These are phyloP conservation scores for Wickerhamomyces pijperi DNA, from an alignment of 805 yeast species.

Conservation along the genomic window DNA sequence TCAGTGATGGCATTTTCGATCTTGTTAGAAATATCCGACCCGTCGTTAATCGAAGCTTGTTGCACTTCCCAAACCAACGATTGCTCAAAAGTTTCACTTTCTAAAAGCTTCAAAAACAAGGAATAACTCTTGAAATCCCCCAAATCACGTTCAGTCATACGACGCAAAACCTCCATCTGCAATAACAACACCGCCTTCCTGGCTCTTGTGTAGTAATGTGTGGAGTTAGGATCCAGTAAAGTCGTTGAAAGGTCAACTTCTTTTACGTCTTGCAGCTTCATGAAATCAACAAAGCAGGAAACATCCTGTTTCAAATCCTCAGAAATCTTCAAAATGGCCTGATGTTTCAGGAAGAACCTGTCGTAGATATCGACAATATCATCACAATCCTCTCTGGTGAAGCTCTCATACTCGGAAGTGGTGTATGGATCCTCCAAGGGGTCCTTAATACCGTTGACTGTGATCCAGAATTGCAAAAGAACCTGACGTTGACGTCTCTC, in stretches of 20 bases:
- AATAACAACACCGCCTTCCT: conserved; percentile 47
- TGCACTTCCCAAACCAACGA: conserved; percentile 19
- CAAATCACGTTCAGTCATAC: conserved; percentile 42
- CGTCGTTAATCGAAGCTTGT: conserved; percentile 6
- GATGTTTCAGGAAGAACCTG: conserved; percentile 24
- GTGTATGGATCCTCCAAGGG: conserved; percentile 45
- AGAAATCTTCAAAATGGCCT: conserved; percentile 20
- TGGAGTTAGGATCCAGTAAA: no score
- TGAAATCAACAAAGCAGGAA: conserved; percentile 22
- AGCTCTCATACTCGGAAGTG: conserved; percentile 19
- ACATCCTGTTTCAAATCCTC: conserved; percentile 23
- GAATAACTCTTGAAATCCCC: conserved; percentile 53
- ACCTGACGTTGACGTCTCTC: conserved; percentile 33
- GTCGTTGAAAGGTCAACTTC: no score
- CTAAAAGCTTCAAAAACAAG: conserved; percentile 39
- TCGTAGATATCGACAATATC: conserved; percentile 42
- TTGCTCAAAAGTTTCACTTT: conserved; percentile 27
- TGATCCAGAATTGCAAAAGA: conserved; percentile 52
- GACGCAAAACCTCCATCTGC: conserved; percentile 41
- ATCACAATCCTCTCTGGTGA: conserved; percentile 25
- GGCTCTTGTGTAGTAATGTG: conserved; percentile 34
- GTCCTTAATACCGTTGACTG: conserved; percentile 56
- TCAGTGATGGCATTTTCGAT: conserved; percentile 22
- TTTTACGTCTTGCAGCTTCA: no score
- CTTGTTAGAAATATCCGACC: conserved; percentile 10